Base-by-base conservation (phyloP, 441 rosid species). In the Arabidopsis lyrata region DNA sequence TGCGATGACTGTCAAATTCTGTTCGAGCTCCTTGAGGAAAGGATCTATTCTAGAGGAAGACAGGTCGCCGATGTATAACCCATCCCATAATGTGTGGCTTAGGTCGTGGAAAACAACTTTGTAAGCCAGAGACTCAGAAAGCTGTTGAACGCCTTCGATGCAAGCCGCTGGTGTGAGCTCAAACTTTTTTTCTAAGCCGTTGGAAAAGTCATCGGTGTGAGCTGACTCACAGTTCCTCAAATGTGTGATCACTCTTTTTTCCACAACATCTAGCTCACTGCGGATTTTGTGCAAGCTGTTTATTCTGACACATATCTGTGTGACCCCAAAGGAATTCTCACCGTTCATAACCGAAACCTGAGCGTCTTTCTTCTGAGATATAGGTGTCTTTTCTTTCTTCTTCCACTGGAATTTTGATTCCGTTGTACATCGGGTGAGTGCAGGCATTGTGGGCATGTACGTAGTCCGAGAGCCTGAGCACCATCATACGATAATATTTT, bases 221-320 rank as follows among this genome's bases (percentile, higher is more conserved):
- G 99, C 97, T 53, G 93, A 93, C 77, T 95, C 98, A 31, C 93
- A 93, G 83, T 95, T 95, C 75, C 99, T 85, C 71, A 95, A 80
- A 81, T 87, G 99, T 45, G 98, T 95, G 58, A 95, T 84, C 68
- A 91, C 84, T 78, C 90, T 85, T 83, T 93, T 95, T 80, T 91
- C 98, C 76, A 93, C 57, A 61, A 72, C 86, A 11, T 93, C 97
- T 63, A 93, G 82, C 81, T 93, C 95, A 31, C 88, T 64, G 68
- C 86, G 84, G 72, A 95, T 85, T 70, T 73, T 86, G 80, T 95
- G 98, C 80, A 95, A 77, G 66, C 94, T 90, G 76, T 83, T 93
- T 69, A 95, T 87, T 49, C 97, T 90, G 44, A 82, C 79, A 77
- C 98, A 95, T 6, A 95, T 41, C 83, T 95, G 96, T 1, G 95